Evolutionary conservation across 1,284 basidiomycete species (phyloP), one percentile per base, ranked within the genome.

Genomic region (Fomitopsis pinicola): DNA sequence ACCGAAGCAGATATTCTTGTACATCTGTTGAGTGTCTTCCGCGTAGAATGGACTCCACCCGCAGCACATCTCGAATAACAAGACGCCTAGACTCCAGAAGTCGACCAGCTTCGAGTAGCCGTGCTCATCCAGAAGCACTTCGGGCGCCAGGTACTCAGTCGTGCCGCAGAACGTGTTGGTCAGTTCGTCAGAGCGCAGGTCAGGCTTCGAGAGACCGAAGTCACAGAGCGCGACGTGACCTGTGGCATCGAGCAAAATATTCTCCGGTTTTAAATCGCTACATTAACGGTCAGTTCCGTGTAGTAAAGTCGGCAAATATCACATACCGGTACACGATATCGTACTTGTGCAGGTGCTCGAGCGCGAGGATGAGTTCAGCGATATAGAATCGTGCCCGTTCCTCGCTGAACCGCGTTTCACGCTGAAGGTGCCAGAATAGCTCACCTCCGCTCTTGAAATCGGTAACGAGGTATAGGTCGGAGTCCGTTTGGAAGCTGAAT

Each of bases 11-110:
- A 99, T 99, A 80, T 97, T 93, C 83, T 95, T 95, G 82, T 99
- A 99, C 97, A 99, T 99, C 77, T 98, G 94, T 75, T 99, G 97
- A 17, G 95, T 98, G 74, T 99, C 97, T 71, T 99, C 97, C 15
- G 97, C 97, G 72, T 99, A 99, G 80, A 99, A 99, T 42, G 97
- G 97, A 74, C 92, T 95, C 97, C 97, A 99, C 17, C 97, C 97
- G 71, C 97, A 99, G 74, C 97, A 99, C 97, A 99, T 99, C 76
- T 96, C 94, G 71, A 96, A 96, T 38, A 96, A 78, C 46, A 94
- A 80, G 17, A 96, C 95, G 56, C 95, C 96, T 12, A 98, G 79
- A 56, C 91, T 94, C 97, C 97, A 99, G 74, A 99, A 99, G 74
- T 99, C 97, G 67, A 99, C 97, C 60, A 98, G 88, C 78, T 99